These are phyloP conservation scores for Cladosporium sp. DNA, from an alignment of 2,329 filamentous ascomycete genomes.

Conservation along the genomic window DNA sequence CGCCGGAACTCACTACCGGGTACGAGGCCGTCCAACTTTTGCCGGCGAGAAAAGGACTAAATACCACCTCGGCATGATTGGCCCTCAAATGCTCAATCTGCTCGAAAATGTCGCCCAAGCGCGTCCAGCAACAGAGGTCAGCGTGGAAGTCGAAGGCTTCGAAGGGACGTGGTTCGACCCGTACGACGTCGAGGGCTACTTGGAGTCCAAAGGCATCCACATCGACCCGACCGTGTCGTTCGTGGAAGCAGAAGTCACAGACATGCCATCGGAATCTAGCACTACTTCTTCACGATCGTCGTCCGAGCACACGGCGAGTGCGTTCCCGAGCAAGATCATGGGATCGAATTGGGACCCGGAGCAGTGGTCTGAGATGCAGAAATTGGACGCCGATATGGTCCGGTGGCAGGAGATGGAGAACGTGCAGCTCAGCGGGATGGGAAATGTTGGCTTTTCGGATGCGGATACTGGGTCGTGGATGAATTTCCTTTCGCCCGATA, in stretches of 20 bases:
- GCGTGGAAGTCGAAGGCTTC: constrained; percentile 57
- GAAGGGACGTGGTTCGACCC: constrained; percentile 74
- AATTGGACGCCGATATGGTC: neutral
- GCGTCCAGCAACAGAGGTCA: constrained; percentile 27
- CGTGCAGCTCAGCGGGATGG: constrained; percentile 1
- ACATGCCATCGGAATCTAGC: neutral
- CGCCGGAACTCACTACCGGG: constrained; percentile 60
- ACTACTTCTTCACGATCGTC: neutral
- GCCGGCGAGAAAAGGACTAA: constrained; percentile 17
- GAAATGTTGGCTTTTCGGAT: constrained; percentile 21
- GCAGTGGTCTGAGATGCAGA: constrained; percentile 8
- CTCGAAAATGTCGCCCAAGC: constrained; percentile 24
- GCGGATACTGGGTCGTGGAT: constrained; percentile 24
- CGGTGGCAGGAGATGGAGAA: constrained; percentile 4
- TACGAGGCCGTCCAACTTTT: neutral
- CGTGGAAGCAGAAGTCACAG: constrained; percentile 55
- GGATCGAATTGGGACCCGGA: constrained; percentile 8
- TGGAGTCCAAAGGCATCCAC: constrained; percentile 59
- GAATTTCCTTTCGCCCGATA: constrained; percentile 19
- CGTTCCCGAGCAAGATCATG: neutral
- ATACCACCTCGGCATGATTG: constrained; percentile 27
- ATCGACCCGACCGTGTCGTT: constrained; percentile 60
- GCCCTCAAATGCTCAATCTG: constrained; percentile 25
- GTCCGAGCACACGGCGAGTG: constrained; percentile 2
- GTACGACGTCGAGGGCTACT: constrained; percentile 71